Percentiles rank a stretch among this genome's conserved stretches.
Conservation (phyloP, 768 basidiomycete genomes). For the Trametes sanguinea region DNA sequence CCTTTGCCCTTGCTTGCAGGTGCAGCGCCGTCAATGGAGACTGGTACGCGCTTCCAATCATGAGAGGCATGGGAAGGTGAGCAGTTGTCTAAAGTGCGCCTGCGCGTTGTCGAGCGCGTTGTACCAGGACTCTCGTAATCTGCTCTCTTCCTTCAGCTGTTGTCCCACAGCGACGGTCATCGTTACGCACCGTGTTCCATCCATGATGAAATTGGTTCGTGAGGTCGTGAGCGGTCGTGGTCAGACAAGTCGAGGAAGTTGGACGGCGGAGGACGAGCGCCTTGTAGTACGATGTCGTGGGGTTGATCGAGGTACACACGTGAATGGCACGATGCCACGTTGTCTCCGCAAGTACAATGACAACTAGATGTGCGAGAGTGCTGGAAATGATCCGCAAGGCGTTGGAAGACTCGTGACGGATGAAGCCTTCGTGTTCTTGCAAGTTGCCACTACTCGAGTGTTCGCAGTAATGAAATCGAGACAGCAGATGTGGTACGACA, state of each 20-base stretch:
- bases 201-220: conserved; percentile 37
- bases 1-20: conserved; percentile 63
- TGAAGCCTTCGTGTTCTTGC: too few species aligned
- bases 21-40: conserved; percentile 41
- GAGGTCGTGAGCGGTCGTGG: conserved; percentile 13
- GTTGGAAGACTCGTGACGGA: too few species aligned
- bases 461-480: too few species aligned
- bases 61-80: conserved; percentile 69
- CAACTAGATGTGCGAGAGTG: background rate
- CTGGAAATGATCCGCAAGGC: too few species aligned
- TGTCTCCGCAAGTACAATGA: conserved; percentile 13
- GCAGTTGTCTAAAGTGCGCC: conserved; percentile 72
- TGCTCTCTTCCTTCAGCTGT: conserved; percentile 31
- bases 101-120: conserved; percentile 75
- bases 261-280: background rate
- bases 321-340: conserved; percentile 20
- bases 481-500: too few species aligned
- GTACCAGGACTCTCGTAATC: conserved; percentile 83
- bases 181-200: conserved; percentile 57
- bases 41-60: conserved; percentile 81
- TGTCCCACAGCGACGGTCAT: background rate
- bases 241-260: conserved; percentile 1
- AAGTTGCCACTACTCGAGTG: too few species aligned
- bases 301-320: conserved; percentile 14
- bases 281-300: conserved; percentile 16